Base-by-base conservation (phyloP, 139 green algal species). In the Raphidocelis subcapitata region DNA sequence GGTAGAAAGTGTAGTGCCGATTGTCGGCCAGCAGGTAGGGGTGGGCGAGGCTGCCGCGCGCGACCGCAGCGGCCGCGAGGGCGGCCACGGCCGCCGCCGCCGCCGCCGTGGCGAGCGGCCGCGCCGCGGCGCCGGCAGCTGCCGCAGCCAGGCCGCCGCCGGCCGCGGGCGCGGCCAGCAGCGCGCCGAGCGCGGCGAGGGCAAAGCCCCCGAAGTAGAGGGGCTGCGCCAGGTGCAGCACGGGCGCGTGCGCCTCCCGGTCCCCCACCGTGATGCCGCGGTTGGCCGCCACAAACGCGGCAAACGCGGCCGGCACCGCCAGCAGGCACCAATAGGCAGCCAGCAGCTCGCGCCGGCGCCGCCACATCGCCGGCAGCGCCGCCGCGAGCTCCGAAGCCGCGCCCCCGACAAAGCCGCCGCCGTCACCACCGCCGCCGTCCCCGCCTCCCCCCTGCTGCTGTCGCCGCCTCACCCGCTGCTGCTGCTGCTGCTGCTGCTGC, bases 1-100 rank as follows among this genome's bases (percentile, higher is more conserved):
- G 20, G 80, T 98, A 98, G 70, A 98, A 98, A 0, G 84, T 91
- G 77, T 95, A 97, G 81, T 98, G 94, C 51, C 94, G 84, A 81
- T 98, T 98, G 80, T 98, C 94, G 4, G 93, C 92, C 12, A 98
- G 75, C 14, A 98, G 75, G 76, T 95, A 98, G 1, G 94, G 94
- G 76, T 98, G 94, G 10, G 72, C 88, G 3, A 95, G 52, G 0
- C 87, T 98, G 62, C 33, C 80, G 5, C 65, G 26, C 0, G 32
- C 47, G 16, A 76, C 81, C 3, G 74, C 51, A 0, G 37, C 51
- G 32, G 63, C 35, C 3, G 65, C 66, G n/a, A n/a, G n/a, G 10
- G 67, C 67, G 1, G 71, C 49, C 0, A 36, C 59, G 46, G 56
- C 28, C 37, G 60, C 51, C 1, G 65, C 36, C 0, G 59, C 57